Percentiles rank a stretch among this genome's conserved stretches.
Conservation (phyloP, 2,329 filamentous ascomycete genomes). For the Pyrenochaeta sp. region DNA sequence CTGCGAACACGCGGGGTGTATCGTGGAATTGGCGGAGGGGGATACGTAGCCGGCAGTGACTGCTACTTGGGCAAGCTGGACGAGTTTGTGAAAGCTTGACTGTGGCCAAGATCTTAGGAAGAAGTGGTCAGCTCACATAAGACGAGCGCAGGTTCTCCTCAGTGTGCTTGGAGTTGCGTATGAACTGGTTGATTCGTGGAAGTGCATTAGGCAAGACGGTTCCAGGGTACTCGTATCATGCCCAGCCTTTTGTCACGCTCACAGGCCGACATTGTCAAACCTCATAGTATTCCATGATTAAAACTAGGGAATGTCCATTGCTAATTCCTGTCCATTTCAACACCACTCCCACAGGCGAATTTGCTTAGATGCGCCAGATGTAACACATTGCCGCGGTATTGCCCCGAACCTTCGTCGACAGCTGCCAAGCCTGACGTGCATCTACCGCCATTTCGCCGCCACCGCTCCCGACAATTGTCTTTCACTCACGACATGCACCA, state of each 20-base stretch:
- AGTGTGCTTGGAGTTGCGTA: background rate
- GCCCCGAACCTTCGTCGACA: slow-evolving; percentile 3
- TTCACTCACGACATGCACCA: slow-evolving; percentile 42
- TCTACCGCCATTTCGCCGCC: slow-evolving; percentile 14
- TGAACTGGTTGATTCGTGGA: background rate
- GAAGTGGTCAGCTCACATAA: background rate
- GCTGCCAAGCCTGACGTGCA: slow-evolving; percentile 9
- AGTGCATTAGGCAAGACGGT: background rate
- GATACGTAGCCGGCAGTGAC: background rate
- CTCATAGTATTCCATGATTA: background rate
- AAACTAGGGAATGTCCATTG: background rate
- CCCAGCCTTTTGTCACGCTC: slow-evolving; percentile 1
- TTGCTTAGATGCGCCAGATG: background rate
- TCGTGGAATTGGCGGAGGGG: background rate
- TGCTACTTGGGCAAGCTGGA: background rate
- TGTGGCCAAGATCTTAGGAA: background rate
- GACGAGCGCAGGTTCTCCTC: background rate
- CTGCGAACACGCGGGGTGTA: background rate
- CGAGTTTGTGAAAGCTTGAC: background rate
- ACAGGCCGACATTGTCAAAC: background rate
- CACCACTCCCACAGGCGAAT: background rate
- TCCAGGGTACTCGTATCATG: background rate
- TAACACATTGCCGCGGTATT: background rate
- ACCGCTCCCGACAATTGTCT: slow-evolving; percentile 16
- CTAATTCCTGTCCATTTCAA: too few species aligned